Conservation (phyloP, 2,329 filamentous ascomycete genomes). For the Fusarium marasasianum region DNA sequence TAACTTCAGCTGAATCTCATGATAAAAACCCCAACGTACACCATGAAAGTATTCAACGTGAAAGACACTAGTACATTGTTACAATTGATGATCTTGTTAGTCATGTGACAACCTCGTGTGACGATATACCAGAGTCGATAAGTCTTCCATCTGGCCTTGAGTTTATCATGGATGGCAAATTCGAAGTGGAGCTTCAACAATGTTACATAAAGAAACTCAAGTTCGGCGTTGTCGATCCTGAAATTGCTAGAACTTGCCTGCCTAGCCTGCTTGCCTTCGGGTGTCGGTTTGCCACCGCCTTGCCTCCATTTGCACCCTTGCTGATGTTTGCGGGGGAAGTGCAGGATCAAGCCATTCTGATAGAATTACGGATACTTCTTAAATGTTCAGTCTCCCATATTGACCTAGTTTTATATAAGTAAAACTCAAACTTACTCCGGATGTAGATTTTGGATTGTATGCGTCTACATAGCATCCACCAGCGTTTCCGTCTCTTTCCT, state of each 20-base stretch:
- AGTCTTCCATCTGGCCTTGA: not conserved
- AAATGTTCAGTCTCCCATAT: no score
- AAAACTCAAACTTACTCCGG: no score
- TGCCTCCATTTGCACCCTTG: not conserved
- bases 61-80: not conserved
- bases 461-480: not conserved
- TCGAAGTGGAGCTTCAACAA: not conserved
- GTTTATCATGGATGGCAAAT: not conserved
- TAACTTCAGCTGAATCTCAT: not conserved
- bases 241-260: not conserved
- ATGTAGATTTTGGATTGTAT: not conserved
- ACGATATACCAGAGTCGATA: not conserved
- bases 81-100: not conserved
- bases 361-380: not conserved
- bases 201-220: not conserved
- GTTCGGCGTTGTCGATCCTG: not conserved
- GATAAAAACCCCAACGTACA: no score
- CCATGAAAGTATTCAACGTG: not conserved
- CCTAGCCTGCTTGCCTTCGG: not conserved
- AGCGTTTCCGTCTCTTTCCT: not conserved
- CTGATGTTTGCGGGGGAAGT: not conserved
- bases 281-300: conserved; percentile 18
- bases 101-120: conserved; percentile 30
- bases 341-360: not conserved
- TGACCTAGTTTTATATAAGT: no score